Percentiles rank a stretch among this genome's conserved stretches.
Evolutionary conservation across 2,329 filamentous ascomycete species (phyloP).

Genomic region (Trichoderma atrobrunneum): DNA sequence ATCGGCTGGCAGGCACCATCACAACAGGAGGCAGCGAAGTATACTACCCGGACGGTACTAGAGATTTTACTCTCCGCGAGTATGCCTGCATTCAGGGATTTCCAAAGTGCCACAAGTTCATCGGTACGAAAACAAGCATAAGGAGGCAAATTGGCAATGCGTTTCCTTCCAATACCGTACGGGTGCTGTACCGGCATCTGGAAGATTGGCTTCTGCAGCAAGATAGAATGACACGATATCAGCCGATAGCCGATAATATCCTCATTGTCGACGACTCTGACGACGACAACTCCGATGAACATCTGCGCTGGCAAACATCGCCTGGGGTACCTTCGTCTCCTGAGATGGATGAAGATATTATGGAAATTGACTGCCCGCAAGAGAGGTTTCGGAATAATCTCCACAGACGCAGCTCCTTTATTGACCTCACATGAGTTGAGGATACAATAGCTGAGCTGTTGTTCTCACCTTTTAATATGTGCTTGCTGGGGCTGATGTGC

Average conservation of each 20-base stretch:
- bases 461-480: too few species aligned
- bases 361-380: not conserved
- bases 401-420: not conserved
- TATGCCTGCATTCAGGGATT: conserved; percentile 69
- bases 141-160: conserved; percentile 75
- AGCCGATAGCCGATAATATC: conserved; percentile 22
- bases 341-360: conserved; percentile 26
- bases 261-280: conserved; percentile 28
- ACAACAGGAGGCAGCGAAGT: conserved; percentile 62
- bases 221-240: conserved; percentile 37
- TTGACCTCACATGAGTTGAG: conserved; percentile 3
- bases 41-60: conserved; percentile 61
- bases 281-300: conserved; percentile 26
- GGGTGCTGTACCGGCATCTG: conserved; percentile 49
- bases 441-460: not conserved
- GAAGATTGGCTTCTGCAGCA: conserved; percentile 43
- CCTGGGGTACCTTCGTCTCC: conserved; percentile 22
- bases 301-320: not conserved
- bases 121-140: conserved; percentile 38
- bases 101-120: conserved; percentile 58
- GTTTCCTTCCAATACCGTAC: conserved; percentile 62
- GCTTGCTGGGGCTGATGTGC: not conserved
- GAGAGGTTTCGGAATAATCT: not conserved
- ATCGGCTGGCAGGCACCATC: conserved; percentile 55
- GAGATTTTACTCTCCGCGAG: conserved; percentile 66